Evolutionary conservation across 768 basidiomycete genomes (phyloP).

Genomic region (Coprinopsis sp.): DNA sequence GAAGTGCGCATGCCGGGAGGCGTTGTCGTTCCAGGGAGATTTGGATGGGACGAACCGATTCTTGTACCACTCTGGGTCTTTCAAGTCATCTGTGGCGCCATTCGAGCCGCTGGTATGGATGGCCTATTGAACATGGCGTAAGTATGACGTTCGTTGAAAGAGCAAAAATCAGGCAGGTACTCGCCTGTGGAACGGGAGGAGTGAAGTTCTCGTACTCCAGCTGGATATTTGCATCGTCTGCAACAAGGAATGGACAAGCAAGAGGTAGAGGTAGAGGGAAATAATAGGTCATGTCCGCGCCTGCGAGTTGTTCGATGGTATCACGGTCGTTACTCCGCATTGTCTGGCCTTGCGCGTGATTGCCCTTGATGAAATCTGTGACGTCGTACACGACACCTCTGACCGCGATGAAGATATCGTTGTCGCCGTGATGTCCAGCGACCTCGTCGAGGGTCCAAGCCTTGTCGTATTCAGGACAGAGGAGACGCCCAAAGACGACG

Average conservation of each 20-base stretch:
- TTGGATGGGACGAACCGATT: slow-evolving; percentile 62
- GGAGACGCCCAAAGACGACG: slow-evolving; percentile 74
- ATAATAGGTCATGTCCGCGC: slow-evolving; percentile 81
- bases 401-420: slow-evolving; percentile 82
- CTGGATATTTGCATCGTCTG: slow-evolving; percentile 40
- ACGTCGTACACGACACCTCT: slow-evolving; percentile 86
- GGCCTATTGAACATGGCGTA: no score
- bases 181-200: slow-evolving; percentile 35
- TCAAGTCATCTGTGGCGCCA: slow-evolving; percentile 40
- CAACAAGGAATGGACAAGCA: slow-evolving; percentile 74
- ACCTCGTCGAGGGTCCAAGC: slow-evolving; percentile 77
- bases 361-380: slow-evolving; percentile 71
- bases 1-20: slow-evolving; percentile 53
- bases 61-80: slow-evolving; percentile 70
- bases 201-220: slow-evolving; percentile 61
- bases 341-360: slow-evolving; percentile 75
- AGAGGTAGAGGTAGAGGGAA: slow-evolving; percentile 78
- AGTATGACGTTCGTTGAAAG: no score
- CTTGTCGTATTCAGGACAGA: slow-evolving; percentile 85
- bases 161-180: no score
- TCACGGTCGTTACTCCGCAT: no score
- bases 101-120: no score
- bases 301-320: slow-evolving; percentile 74
- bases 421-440: slow-evolving; percentile 58
- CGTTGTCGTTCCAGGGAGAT: slow-evolving; percentile 55